Evolutionary conservation across 176 grass and related monocot species (phyloP), one percentile per base, ranked within the genome.

Genomic region (Eleusine coracana): DNA sequence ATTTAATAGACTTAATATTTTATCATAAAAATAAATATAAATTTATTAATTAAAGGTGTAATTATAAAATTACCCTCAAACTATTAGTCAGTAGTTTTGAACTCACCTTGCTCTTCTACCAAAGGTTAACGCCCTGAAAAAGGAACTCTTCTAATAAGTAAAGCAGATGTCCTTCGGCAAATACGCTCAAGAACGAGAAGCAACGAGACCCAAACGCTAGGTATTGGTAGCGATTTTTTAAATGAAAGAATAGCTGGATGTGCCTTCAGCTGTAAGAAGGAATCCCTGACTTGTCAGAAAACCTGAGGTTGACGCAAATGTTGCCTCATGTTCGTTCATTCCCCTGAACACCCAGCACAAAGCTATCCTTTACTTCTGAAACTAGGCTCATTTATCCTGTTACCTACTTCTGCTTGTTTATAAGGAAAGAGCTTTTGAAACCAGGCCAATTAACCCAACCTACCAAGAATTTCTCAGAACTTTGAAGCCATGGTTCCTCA

Each of bases 361-460:
- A 92, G 87, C 74, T 90, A 92, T 92, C 59, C 93, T 48, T 88
- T 80, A 36, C 92, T 90, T 92, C 70, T 55, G 56, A 28, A 55
- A 21, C 59, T 62, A 67, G 38, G 67, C 41, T 45, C 25, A 29
- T 68, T 54, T 68, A 15, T 77, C 64, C 31, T 40, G 44, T 10
- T 37, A 12, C 21, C 25, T 15, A 14, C 54, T 17, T n/a, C 25
- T 15, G 18, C 54, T 17, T n/a, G 77, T 9, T 44, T 91, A 91
- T 88, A 88, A 91, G 73, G 38, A 27, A 68, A 68, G 17, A 78
- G 8, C 68, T 82, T 25, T 68, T 58, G 40, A 3, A 36, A 36
- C 40, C 83, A 58, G 56, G 29, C 20, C 31, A 66, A 15, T 36
- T 52, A 54, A 76, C 78, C 71, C 20, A 38, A 52, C 55, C 34